A percentile compares a stretch with the other conserved stretches of the same genome.
Conservation (phyloP, 495 filamentous ascomycete genomes). For the Penicillium coprophilum region DNA sequence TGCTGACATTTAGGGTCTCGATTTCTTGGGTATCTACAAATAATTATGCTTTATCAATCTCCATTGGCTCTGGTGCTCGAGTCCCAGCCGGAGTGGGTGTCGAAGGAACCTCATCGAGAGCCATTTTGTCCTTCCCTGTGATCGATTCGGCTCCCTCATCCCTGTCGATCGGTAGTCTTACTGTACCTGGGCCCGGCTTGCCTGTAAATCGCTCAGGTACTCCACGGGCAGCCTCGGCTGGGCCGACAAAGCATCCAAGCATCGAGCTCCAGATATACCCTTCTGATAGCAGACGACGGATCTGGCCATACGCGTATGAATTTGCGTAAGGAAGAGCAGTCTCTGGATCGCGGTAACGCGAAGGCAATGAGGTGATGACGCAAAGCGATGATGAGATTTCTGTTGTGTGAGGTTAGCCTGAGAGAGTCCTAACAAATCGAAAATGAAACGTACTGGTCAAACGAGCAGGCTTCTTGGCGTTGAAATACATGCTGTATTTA, state of each 20-base stretch:
- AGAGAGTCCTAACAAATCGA: constrained; percentile 11
- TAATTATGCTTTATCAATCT: constrained; percentile 16
- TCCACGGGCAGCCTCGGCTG: constrained; percentile 55
- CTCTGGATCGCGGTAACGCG: constrained; percentile 71
- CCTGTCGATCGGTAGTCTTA: background rate
- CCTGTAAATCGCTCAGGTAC: constrained; percentile 67
- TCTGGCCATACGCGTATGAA: constrained; percentile 69
- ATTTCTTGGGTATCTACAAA: constrained; percentile 22
- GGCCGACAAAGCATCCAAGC: constrained; percentile 73
- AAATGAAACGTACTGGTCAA: constrained; percentile 43
- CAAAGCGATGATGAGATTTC: constrained; percentile 60
- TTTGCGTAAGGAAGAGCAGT: constrained; percentile 77
- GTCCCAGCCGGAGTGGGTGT: constrained; percentile 10
- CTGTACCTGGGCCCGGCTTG: constrained; percentile 10
- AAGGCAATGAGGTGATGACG: constrained; percentile 76
- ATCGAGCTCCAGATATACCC: constrained; percentile 74
- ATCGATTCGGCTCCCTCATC: constrained; percentile 5
- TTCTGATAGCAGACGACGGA: constrained; percentile 54
- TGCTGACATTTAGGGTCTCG: constrained; percentile 2
- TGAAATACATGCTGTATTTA: constrained; percentile 53
- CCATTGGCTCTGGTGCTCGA: constrained; percentile 20
- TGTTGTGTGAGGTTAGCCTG: constrained; percentile 23
- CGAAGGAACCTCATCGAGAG: background rate
- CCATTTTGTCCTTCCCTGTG: background rate
- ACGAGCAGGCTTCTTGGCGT: constrained; percentile 50